Percentiles rank a stretch among this genome's conserved stretches.
Conservation (phyloP, 352 stramenopile genomes). For the Blastocystis sp. region DNA sequence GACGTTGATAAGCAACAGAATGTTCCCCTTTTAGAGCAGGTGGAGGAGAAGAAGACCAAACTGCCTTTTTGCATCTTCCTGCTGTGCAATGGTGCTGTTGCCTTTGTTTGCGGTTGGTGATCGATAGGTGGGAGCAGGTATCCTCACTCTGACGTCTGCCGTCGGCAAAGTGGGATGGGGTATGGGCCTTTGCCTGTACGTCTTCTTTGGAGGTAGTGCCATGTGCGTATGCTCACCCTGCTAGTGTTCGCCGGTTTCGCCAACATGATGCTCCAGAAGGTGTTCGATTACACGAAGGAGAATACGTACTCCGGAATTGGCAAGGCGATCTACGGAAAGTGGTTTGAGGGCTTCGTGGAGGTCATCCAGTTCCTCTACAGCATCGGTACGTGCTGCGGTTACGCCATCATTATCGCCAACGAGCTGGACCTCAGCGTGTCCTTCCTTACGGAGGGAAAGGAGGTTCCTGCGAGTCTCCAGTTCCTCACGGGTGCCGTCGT, state of each 20-base stretch:
- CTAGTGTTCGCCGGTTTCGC: conserved; percentile 61
- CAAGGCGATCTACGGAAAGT: conserved; percentile 4
- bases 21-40: conserved; percentile 29
- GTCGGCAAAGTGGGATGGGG: conserved; percentile 51
- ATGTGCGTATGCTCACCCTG: neutral
- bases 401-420: conserved; percentile 64
- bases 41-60: conserved; percentile 47
- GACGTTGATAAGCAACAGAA: neutral
- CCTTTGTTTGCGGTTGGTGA: neutral
- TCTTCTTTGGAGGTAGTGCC: conserved; percentile 52
- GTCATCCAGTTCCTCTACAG: conserved; percentile 62
- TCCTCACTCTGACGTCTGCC: conserved; percentile 63
- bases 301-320: conserved; percentile 59
- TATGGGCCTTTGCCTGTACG: conserved; percentile 42
- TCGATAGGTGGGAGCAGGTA: conserved; percentile 39
- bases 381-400: conserved; percentile 58
- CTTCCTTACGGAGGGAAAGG: conserved; percentile 50
- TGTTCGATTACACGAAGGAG: conserved; percentile 42
- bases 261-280: conserved; percentile 66
- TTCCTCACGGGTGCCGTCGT: conserved; percentile 6
- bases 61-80: conserved; percentile 53
- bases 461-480: conserved; percentile 12
- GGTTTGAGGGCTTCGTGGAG: conserved; percentile 54
- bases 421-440: conserved; percentile 54
- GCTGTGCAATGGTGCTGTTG: conserved; percentile 46